Percentiles rank a stretch among this genome's conserved stretches.
Conservation (phyloP, 176 grass and related monocot species). For the Leersia perrieri region DNA sequence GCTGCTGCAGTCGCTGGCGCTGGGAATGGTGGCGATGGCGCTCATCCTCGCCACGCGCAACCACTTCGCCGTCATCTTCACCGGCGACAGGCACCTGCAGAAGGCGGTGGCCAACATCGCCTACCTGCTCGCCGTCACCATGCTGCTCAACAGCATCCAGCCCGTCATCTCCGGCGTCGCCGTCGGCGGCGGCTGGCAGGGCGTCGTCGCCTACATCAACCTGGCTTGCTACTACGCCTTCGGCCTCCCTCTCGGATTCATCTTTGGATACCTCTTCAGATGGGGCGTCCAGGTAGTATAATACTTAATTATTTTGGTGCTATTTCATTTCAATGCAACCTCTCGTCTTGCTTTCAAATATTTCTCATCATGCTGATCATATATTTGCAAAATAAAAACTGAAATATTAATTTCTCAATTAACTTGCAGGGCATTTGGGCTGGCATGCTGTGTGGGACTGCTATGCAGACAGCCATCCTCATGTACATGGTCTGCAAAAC, state of each 20-base stretch:
- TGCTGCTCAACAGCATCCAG: slow-evolving; percentile 91
- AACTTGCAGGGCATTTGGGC: slow-evolving; percentile 69
- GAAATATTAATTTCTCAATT: too few species aligned
- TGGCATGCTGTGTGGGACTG: slow-evolving; percentile 71
- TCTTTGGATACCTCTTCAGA: slow-evolving; percentile 66
- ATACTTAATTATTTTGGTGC: too few species aligned
- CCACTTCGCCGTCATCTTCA: slow-evolving; percentile 62
- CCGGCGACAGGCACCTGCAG: slow-evolving; percentile 53
- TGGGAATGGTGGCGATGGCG: slow-evolving; percentile 51
- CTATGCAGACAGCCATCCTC: slow-evolving; percentile 63
- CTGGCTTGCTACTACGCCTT: slow-evolving; percentile 81
- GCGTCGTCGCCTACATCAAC: slow-evolving; percentile 76
- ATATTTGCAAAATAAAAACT: too few species aligned
- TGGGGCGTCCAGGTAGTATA: slow-evolving; percentile 55
- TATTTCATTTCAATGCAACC: too few species aligned
- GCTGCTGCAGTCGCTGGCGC: slow-evolving; percentile 58
- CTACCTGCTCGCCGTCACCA: slow-evolving; percentile 69
- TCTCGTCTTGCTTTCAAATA: too few species aligned
- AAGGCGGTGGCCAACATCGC: slow-evolving; percentile 57
- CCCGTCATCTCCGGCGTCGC: slow-evolving; percentile 88
- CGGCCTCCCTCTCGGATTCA: slow-evolving; percentile 74
- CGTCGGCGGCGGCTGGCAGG: slow-evolving; percentile 81
- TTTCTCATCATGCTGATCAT: too few species aligned
- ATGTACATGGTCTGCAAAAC: slow-evolving; percentile 60
- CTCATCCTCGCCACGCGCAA: slow-evolving; percentile 40